Evolutionary conservation across 31 red algal genomes (phyloP).

Genomic region (Asparagopsis taxiformis): DNA sequence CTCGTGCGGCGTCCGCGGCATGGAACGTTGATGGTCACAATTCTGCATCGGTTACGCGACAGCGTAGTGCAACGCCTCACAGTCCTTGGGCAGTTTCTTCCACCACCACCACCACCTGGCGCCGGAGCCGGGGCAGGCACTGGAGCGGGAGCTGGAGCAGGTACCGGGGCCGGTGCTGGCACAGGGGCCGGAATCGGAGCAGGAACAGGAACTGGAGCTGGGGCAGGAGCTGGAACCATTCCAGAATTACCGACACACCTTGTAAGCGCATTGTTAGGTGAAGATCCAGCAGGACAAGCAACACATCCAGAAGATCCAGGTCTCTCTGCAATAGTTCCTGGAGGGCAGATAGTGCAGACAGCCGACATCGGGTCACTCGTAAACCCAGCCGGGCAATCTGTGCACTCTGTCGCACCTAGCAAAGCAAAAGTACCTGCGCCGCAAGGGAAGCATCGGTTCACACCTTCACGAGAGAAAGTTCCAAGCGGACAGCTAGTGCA

Average conservation of each 20-base stretch:
- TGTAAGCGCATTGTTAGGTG: neutral
- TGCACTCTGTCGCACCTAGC: no score
- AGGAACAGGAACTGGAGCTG: no score
- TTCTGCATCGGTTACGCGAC: neutral
- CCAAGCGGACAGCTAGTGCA: neutral
- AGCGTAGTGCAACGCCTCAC: neutral
- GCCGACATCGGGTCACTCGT: neutral
- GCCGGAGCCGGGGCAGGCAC: neutral
- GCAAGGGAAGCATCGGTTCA: no score
- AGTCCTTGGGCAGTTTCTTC: neutral
- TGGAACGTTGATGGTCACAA: neutral
- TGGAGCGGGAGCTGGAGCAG: neutral
- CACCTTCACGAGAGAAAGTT: no score
- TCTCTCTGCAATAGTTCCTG: neutral
- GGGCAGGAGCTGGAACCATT: neutral
- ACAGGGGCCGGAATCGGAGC: no score
- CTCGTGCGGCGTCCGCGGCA: neutral
- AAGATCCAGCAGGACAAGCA: neutral
- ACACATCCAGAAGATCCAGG: neutral
- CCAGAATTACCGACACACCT: neutral
- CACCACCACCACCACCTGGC: neutral
- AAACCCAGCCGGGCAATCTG: no score
- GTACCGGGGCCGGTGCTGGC: no score
- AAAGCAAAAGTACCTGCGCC: no score
- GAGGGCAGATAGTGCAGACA: neutral